These are phyloP conservation scores for Apiospora arundinis DNA, from an alignment of 2,329 filamentous ascomycete genomes.

Conservation along the genomic window DNA sequence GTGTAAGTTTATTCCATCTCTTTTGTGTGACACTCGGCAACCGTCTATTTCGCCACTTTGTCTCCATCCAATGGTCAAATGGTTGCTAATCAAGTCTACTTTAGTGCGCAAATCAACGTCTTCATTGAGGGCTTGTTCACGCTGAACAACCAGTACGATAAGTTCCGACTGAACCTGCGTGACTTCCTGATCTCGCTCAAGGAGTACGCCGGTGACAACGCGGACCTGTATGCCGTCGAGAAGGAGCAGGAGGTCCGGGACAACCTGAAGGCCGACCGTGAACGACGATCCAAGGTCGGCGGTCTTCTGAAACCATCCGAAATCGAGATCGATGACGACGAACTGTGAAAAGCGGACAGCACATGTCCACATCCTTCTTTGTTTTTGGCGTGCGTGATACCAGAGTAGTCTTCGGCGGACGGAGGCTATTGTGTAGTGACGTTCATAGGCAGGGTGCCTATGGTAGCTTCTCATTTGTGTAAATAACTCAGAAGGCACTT, in stretches of 20 bases:
- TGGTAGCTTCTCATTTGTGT: neutral
- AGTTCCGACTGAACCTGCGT: constrained; percentile 93
- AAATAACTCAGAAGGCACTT: constrained; percentile 16
- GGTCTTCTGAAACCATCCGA: constrained; percentile 97
- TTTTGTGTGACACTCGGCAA: neutral
- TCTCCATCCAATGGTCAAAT: neutral
- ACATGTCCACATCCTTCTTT: constrained; percentile 21
- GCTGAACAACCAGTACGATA: constrained; percentile 85
- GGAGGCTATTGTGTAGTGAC: neutral
- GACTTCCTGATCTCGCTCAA: constrained; percentile 98
- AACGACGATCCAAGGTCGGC: constrained; percentile 92
- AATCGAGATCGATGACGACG: constrained; percentile 87
- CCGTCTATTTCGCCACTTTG: no score
- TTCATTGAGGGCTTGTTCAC: constrained; percentile 92
- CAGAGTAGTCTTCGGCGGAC: constrained; percentile 24
- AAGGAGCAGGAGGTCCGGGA: constrained; percentile 90
- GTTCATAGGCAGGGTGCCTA: neutral
- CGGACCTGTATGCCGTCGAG: constrained; percentile 91
- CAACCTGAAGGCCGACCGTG: constrained; percentile 85
- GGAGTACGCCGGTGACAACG: constrained; percentile 95
- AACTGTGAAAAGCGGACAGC: constrained; percentile 48
- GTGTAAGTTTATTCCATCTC: constrained; percentile 62
- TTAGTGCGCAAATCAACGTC: constrained; percentile 80
- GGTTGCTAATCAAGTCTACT: constrained; percentile 36
- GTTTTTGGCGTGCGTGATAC: constrained; percentile 29